A percentile compares a stretch with the other conserved stretches of the same genome.
Evolutionary conservation across 1,284 basidiomycete species (phyloP).

Genomic region (Cerioporus squamosus): DNA sequence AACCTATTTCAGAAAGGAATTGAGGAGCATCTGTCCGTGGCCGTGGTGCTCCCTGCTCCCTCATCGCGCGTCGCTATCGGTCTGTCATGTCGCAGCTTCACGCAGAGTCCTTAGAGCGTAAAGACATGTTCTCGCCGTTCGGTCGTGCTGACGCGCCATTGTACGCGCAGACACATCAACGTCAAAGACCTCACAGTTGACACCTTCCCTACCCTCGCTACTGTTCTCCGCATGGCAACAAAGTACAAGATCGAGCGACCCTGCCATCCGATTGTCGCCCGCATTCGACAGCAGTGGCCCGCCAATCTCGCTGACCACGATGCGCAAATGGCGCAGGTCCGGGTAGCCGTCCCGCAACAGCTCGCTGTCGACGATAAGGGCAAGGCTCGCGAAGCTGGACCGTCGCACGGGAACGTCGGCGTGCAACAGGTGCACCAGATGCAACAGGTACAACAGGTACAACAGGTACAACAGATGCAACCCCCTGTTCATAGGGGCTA

Average conservation of each 20-base stretch:
- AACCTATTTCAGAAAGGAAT: too few relatives aligned
- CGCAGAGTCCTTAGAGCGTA: too few relatives aligned
- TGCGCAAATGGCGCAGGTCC: conserved; percentile 24
- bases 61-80: too few relatives aligned
- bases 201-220: conserved; percentile 28
- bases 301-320: conserved; percentile 34
- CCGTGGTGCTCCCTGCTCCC: too few relatives aligned
- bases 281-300: conserved; percentile 37
- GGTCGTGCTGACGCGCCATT: too few relatives aligned
- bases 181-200: conserved; percentile 27
- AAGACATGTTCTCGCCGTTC: too few relatives aligned
- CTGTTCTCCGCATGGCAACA: conserved; percentile 30
- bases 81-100: too few relatives aligned
- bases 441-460: too few relatives aligned
- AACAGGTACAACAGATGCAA: too few relatives aligned
- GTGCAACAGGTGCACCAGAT: too few relatives aligned
- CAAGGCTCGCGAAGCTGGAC: background rate
- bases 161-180: conserved; percentile 25
- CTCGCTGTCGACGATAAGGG: background rate
- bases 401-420: background rate
- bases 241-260: conserved; percentile 33
- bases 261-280: conserved; percentile 31
- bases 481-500: too few relatives aligned
- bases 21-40: too few relatives aligned
- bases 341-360: conserved; percentile 20